These are phyloP conservation scores for Gyromitra esculenta DNA, from an alignment of 2,329 filamentous ascomycete genomes.

Conservation along the genomic window DNA sequence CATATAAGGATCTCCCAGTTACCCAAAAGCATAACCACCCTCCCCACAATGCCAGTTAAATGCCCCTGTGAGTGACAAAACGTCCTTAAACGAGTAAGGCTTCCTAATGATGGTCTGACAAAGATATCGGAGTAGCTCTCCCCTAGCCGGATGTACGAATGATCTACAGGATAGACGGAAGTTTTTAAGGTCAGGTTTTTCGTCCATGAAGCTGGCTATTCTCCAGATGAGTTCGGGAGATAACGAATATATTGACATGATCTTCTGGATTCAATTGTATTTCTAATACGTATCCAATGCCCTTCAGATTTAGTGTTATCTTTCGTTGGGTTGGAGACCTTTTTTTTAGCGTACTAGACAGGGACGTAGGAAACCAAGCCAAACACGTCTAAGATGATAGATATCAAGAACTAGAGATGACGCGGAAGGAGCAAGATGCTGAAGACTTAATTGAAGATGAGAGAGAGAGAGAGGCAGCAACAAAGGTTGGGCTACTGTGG, in stretches of 20 bases:
- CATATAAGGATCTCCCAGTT: conserved; percentile 15
- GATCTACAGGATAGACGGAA: neutral
- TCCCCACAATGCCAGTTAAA: neutral
- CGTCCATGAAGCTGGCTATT: neutral
- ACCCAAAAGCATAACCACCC: conserved; percentile 20
- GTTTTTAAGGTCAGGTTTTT: neutral
- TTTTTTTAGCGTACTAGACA: no score
- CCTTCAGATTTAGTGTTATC: no score
- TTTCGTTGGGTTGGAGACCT: no score
- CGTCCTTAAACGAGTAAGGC: neutral
- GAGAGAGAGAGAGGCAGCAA: neutral
- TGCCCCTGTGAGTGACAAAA: conserved; percentile 4
- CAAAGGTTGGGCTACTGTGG: neutral
- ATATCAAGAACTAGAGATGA: neutral
- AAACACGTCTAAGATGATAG: neutral
- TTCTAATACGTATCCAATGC: no score
- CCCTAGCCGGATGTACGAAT: neutral
- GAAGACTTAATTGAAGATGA: neutral
- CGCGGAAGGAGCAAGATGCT: neutral
- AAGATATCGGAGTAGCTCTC: neutral
- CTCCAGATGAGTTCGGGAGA: neutral
- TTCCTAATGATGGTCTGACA: neutral
- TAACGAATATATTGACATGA: neutral
- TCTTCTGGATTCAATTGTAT: neutral
- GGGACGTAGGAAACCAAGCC: no score